A percentile compares a stretch with the other conserved stretches of the same genome.
phyloP scores from a whole-genome alignment of 805 yeast genomes.

The Saccharomyces paradoxus region DNA sequence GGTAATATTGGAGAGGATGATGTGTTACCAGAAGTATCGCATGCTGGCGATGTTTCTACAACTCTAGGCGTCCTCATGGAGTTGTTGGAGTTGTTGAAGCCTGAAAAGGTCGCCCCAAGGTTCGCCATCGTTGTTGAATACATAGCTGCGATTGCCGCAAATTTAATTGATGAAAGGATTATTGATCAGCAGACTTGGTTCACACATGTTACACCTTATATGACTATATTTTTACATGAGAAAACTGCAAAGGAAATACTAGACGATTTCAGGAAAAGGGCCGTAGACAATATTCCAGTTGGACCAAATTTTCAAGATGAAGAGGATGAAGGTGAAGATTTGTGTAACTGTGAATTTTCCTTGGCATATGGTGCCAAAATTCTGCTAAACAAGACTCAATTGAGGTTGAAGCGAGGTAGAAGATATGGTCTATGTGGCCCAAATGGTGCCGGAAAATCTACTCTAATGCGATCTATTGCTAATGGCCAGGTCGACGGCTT shows the following conservation, averaged over 20 bases:
- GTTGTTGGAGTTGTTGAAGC: conserved; percentile 60
- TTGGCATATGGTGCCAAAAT: conserved; percentile 99
- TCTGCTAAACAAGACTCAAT: conserved; percentile 95
- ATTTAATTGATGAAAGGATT: conserved; percentile 92
- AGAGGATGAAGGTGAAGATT: conserved; percentile 96
- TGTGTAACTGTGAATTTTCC: conserved; percentile 99
- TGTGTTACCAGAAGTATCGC: conserved; percentile 87
- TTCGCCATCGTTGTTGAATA: conserved; percentile 67
- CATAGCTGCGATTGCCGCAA: conserved; percentile 94
- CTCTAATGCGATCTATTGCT: conserved; percentile 71
- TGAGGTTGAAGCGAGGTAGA: conserved; percentile 95
- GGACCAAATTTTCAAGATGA: conserved; percentile 90
- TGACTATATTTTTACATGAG: conserved; percentile 91
- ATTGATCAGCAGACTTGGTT: conserved; percentile 88
- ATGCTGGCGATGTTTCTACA: conserved; percentile 90
- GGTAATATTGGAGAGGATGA: conserved; percentile 90
- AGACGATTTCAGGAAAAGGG: conserved; percentile 88
- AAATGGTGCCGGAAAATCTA: conserved; percentile 18
- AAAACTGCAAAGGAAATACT: conserved; percentile 76
- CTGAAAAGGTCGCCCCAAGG: conserved; percentile 59
- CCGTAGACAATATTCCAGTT: conserved; percentile 93
- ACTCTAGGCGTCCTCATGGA: conserved; percentile 71
- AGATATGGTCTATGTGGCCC: conserved; percentile 82
- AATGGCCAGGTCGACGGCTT: conserved; percentile 96
- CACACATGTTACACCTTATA: conserved; percentile 79